Base-by-base conservation (phyloP, 1,284 basidiomycete genomes). In the Ceratobasidium sp. region DNA sequence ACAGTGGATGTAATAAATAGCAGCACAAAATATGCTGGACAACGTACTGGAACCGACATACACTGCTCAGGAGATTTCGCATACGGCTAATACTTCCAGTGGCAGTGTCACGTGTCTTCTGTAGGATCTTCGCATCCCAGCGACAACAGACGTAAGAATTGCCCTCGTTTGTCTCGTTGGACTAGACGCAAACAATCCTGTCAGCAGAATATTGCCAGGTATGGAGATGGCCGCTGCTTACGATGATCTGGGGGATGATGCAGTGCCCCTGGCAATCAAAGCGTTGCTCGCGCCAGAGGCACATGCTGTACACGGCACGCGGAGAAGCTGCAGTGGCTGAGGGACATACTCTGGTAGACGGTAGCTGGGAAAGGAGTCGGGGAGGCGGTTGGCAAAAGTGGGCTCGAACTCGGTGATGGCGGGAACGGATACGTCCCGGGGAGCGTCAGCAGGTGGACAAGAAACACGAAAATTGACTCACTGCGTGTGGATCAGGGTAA, bases 121-220 rank as follows among this genome's bases (percentile, higher is more conserved):
- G 93, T 33, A 96, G 91, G 18, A 95, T 93, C 84, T 99, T 99
- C 84, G 95, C 94, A 84, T 99, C 97, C 79, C 97, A 92, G 76
- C 97, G 91, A 56, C 98, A 93, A 90, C 98, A 99, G 70, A 99
- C 96, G 81, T 99, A 99, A 0, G 98, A 98, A 83, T 99, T 97
- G 79, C 96, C 97, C 72, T 94, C 92, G 85, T 98, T 97, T 51
- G 94, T 90, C 86, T 99, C 97, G 85, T 99, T 97, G 81, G 91
- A 92, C 95, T 97, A 82, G 1, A n/a, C n/a, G 80, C 44, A 79
- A 20, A 70, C 70, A 40, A 61, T 28, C 77, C 6, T 78, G 55
- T 68, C 49, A 40, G 63, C n/a, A n/a, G n/a, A n/a, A 46, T 15
- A 46, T n/a, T 53, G 28, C 64, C 73, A 76, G 39, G 39, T 66